Percentiles rank a stretch among this genome's conserved stretches.
phyloP scores from a whole-genome alignment of 352 stramenopile genomes.

The Globisporangium splendens region DNA sequence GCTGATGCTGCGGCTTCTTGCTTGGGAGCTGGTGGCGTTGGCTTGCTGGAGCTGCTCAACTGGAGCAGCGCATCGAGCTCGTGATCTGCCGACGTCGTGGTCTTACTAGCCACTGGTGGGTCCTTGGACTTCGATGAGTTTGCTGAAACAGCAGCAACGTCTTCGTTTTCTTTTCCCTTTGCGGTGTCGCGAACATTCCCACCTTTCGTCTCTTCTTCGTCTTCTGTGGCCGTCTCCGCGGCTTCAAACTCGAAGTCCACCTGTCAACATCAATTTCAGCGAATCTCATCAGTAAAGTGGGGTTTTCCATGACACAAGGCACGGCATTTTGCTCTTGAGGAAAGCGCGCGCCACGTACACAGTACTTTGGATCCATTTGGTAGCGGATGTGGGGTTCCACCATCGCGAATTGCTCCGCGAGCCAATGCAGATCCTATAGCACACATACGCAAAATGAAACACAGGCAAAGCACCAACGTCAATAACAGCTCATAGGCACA shows the following conservation, averaged over 20 bases:
- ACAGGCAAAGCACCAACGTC: neutral
- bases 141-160: slow-evolving; percentile 4
- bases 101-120: neutral
- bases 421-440: slow-evolving; percentile 63
- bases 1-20: neutral
- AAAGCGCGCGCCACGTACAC: slow-evolving; percentile 36
- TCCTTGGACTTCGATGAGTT: neutral
- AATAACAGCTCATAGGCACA: slow-evolving; percentile 4
- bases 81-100: slow-evolving; percentile 12
- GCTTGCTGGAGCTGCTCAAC: slow-evolving; percentile 17
- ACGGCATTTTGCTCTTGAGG: too few relatives aligned
- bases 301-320: neutral
- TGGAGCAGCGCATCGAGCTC: slow-evolving; percentile 44
- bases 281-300: too few relatives aligned
- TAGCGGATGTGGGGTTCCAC: slow-evolving; percentile 52
- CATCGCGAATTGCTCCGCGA: slow-evolving; percentile 47
- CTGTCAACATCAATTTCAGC: slow-evolving; percentile 9
- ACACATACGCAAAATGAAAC: neutral
- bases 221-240: slow-evolving; percentile 10
- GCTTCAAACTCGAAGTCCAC: slow-evolving; percentile 37
- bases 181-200: too few relatives aligned
- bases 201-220: slow-evolving; percentile 6
- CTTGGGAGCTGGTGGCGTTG: slow-evolving; percentile 1
- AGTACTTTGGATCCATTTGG: slow-evolving; percentile 73
- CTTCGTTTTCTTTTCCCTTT: neutral